Base-by-base conservation (phyloP, 352 stramenopile species). In the Peronospora belbahrii region DNA sequence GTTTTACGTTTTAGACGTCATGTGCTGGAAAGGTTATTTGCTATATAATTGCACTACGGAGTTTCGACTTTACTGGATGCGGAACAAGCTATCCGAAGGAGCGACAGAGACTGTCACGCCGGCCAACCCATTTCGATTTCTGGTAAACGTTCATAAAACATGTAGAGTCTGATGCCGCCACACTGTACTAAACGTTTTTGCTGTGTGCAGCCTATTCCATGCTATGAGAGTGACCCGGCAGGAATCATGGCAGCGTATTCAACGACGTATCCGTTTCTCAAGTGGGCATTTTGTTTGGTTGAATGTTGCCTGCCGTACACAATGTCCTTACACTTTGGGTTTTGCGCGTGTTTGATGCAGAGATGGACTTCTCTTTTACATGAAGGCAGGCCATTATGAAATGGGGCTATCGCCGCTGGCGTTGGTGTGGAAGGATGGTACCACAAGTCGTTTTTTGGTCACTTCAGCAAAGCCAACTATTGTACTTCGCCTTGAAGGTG, bases 1-100 rank as follows among this genome's bases (percentile, higher is more conserved):
- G 0, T 97, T 95, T 42, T 95, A 94, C 58, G 84, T 96, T 23
- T 52, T 96, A n/a, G 88, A 97, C 54, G 77, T 96, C 57, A 91
- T 96, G 81, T 94, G 82, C 65, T 97, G 88, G 88, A 96, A 96
- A 58, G 78, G 83, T n/a, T 93, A 94, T 51, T 41, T 91, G 42
- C 56, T 97, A 31, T 96, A 96, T 56, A 89, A 95, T 61, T 96
- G 87, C 62, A 93, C 87, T n/a, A 89, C 77, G 7, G 85, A 96
- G 52, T 97, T 96, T 43, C 78, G 88, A 11, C 67, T 90, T 3
- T 96, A 93, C 59, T 97, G 87, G 87, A 65, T 96, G 45, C 81
- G 80, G 3, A 85, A 94, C 57, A 96, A 97, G 63, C 70, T 97
- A 5, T 67, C 67, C 2, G 88, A 97, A 63, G 74, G 70, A 32